These are phyloP conservation scores for Novakomyces olei DNA, from an alignment of 805 yeast species.

Conservation along the genomic window DNA sequence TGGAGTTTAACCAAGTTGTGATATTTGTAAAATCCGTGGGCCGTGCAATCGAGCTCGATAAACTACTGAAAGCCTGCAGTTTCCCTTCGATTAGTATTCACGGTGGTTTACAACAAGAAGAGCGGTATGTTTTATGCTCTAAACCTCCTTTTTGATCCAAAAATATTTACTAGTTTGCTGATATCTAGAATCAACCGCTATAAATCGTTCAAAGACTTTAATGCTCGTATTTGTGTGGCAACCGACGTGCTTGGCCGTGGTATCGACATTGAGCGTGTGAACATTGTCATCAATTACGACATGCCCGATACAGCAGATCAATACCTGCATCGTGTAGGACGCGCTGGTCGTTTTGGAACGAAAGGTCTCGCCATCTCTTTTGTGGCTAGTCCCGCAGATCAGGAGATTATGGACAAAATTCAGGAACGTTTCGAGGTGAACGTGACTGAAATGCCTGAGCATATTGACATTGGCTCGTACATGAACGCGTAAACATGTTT, in stretches of 20 bases:
- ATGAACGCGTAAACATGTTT: conserved; percentile 52
- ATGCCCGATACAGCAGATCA: conserved; percentile 76
- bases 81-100: conserved; percentile 97
- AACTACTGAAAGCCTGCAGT: conserved; percentile 69
- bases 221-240: conserved; percentile 94
- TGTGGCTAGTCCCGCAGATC: conserved; percentile 67
- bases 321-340: conserved; percentile 95
- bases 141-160: too few species aligned
- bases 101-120: conserved; percentile 88
- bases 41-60: conserved; percentile 82
- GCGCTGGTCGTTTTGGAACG: conserved; percentile 99
- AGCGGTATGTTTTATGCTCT: too few species aligned
- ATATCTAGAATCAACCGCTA: conserved; percentile 89
- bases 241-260: conserved; percentile 99
- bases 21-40: conserved; percentile 79
- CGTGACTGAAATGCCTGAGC: conserved; percentile 87
- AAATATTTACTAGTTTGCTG: too few species aligned
- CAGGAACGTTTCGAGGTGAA: conserved; percentile 96
- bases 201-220: conserved; percentile 89
- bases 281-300: conserved; percentile 93
- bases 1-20: conserved; percentile 95
- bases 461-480: conserved; percentile 89
- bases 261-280: conserved; percentile 96
- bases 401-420: conserved; percentile 71
- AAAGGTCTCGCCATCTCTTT: conserved; percentile 92